Percentiles rank a stretch among this genome's conserved stretches.
Evolutionary conservation across 1,284 basidiomycete species (phyloP).

Genomic region (Leccinum cinnamomeum): DNA sequence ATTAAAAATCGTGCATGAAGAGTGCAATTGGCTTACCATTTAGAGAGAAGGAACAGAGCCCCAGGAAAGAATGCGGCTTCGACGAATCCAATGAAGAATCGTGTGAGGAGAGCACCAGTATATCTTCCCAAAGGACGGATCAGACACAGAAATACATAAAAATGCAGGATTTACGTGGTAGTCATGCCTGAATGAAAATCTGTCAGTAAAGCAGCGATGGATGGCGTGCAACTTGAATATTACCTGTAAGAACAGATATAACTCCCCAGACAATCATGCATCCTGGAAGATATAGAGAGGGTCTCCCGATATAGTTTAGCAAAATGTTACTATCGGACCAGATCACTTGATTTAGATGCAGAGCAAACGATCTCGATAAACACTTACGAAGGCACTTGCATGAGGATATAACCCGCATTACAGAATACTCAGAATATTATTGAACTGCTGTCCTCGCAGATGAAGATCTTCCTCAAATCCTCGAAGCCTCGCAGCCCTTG

Average conservation of each 20-base stretch:
- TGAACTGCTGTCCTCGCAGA: slow-evolving; percentile 54
- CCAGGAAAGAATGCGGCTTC: slow-evolving; percentile 80
- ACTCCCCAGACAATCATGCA: slow-evolving; percentile 77
- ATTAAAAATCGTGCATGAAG: slow-evolving; percentile 3
- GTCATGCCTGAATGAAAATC: slow-evolving; percentile 11
- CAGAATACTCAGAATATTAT: slow-evolving; percentile 69
- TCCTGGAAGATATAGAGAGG: slow-evolving; percentile 71
- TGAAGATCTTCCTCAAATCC: slow-evolving; percentile 35
- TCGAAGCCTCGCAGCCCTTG: slow-evolving; percentile 30
- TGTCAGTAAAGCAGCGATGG: background rate
- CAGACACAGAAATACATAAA: slow-evolving; percentile 10
- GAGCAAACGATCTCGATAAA: background rate
- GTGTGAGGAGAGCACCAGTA: slow-evolving; percentile 62
- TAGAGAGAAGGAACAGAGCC: slow-evolving; percentile 45
- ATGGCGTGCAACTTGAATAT: background rate
- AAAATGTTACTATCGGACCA: slow-evolving; percentile 61
- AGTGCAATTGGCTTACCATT: slow-evolving; percentile 45
- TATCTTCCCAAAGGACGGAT: slow-evolving; percentile 46
- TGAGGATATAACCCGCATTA: slow-evolving; percentile 67
- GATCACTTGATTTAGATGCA: background rate
- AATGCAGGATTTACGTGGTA: slow-evolving; percentile 22
- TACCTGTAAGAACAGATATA: slow-evolving; percentile 63
- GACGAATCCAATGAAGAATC: slow-evolving; percentile 69
- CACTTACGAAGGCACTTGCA: slow-evolving; percentile 55
- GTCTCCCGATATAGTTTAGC: slow-evolving; percentile 68